A percentile compares a stretch with the other conserved stretches of the same genome.
phyloP scores from a whole-genome alignment of 2,329 filamentous ascomycete species.

The Microsporum ferrugineum region DNA sequence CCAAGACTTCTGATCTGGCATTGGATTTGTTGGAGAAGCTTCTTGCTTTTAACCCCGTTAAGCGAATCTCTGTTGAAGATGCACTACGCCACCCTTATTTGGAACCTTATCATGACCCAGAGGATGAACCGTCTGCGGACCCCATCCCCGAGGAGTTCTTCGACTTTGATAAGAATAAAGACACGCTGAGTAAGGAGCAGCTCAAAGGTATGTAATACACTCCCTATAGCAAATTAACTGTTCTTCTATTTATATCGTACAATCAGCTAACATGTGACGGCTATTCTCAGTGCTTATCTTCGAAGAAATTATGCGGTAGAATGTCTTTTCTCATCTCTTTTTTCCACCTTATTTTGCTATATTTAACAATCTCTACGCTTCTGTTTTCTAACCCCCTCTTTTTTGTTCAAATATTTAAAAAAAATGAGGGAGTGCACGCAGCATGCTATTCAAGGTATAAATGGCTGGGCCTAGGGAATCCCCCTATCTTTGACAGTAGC shows the following conservation, averaged over 20 bases:
- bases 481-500: background rate
- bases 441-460: background rate
- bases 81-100: constrained; percentile 95
- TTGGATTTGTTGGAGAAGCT: constrained; percentile 91
- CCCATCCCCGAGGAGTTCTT: constrained; percentile 99
- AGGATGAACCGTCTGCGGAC: constrained; percentile 92
- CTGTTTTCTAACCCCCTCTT: background rate
- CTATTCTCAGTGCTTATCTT: constrained; percentile 62
- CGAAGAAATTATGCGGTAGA: constrained; percentile 80
- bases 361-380: background rate
- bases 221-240: background rate
- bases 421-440: background rate
- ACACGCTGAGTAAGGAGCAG: constrained; percentile 95
- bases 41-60: constrained; percentile 93
- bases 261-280: background rate
- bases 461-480: constrained; percentile 1
- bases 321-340: background rate
- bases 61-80: constrained; percentile 96
- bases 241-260: background rate
- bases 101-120: constrained; percentile 96
- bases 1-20: constrained; percentile 95
- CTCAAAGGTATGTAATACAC: constrained; percentile 57
- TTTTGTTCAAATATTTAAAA: background rate
- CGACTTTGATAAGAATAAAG: constrained; percentile 99
- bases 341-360: background rate